These are phyloP conservation scores for Carex sylvatica DNA, from an alignment of 202 grass and related monocot genomes.

Conservation along the genomic window DNA sequence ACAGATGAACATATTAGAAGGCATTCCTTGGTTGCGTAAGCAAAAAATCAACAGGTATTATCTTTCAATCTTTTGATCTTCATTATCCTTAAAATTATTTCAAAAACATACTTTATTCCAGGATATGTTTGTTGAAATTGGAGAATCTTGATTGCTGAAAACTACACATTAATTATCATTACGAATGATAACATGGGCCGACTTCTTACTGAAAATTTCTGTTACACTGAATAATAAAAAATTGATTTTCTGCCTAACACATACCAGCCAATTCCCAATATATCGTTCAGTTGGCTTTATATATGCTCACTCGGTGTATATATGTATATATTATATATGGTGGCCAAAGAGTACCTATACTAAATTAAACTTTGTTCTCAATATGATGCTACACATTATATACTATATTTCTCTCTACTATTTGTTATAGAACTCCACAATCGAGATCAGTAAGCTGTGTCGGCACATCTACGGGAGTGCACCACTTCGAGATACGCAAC, in stretches of 20 bases:
- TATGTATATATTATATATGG: background rate
- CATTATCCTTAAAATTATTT: no score
- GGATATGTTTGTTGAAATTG: no score
- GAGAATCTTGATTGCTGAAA: no score
- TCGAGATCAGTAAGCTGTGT: conserved; percentile 11
- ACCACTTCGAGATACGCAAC: conserved; percentile 30
- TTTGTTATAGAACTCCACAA: background rate
- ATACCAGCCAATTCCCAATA: no score
- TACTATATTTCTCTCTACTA: background rate
- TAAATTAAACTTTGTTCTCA: background rate
- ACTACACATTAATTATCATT: no score
- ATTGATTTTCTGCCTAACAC: no score
- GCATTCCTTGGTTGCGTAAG: no score
- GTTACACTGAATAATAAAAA: no score
- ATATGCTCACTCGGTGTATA: background rate
- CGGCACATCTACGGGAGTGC: background rate
- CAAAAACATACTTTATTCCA: background rate
- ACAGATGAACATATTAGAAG: background rate
- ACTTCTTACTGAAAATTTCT: background rate
- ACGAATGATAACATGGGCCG: no score
- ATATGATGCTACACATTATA: background rate
- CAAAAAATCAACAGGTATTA: background rate
- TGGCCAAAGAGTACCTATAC: background rate
- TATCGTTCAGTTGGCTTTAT: no score
- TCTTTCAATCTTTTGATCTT: background rate